phyloP scores from a whole-genome alignment of 2,329 filamentous ascomycete genomes.

The Rugonectria rugulosa region DNA sequence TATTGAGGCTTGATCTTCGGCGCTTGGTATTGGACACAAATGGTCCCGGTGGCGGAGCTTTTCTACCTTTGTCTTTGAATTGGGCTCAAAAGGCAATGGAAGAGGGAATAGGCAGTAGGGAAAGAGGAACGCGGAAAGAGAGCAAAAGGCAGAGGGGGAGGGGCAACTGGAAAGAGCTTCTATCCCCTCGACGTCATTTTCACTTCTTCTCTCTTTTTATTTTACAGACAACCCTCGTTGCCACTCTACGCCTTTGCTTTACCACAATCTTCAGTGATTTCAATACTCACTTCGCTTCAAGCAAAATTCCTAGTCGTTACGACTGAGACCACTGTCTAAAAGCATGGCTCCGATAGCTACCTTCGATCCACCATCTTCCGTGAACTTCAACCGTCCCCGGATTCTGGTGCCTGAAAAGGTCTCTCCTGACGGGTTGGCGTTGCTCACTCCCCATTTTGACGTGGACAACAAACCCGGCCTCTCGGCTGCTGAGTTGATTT shows the following conservation, averaged over 20 bases:
- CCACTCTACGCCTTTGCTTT: background rate
- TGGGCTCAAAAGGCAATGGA: background rate
- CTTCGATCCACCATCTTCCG: slow-evolving; percentile 25
- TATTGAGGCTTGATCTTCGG: slow-evolving; percentile 1
- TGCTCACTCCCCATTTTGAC: slow-evolving; percentile 71
- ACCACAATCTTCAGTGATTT: background rate
- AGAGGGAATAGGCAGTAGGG: slow-evolving; percentile 3
- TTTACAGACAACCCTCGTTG: slow-evolving; percentile 15
- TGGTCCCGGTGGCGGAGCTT: slow-evolving; percentile 7
- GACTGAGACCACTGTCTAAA: background rate
- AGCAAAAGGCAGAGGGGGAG: slow-evolving; percentile 22
- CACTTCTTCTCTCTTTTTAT: slow-evolving; percentile 20
- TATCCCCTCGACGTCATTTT: slow-evolving; percentile 26
- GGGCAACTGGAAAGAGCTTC: background rate
- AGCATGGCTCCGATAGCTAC: slow-evolving; percentile 42
- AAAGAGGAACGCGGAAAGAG: slow-evolving; percentile 13
- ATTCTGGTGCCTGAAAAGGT: slow-evolving; percentile 83
- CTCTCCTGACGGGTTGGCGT: slow-evolving; percentile 76
- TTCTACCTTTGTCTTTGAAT: background rate
- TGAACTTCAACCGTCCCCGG: slow-evolving; percentile 41
- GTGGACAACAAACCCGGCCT: slow-evolving; percentile 74
- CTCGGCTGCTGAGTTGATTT: slow-evolving; percentile 66
- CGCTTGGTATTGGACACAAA: slow-evolving; percentile 10
- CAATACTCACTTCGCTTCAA: background rate
- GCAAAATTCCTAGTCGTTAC: background rate